Percentiles rank a stretch among this genome's conserved stretches.
These are phyloP conservation scores for Candida boidinii DNA, from an alignment of 805 yeast genomes.

Conservation along the genomic window DNA sequence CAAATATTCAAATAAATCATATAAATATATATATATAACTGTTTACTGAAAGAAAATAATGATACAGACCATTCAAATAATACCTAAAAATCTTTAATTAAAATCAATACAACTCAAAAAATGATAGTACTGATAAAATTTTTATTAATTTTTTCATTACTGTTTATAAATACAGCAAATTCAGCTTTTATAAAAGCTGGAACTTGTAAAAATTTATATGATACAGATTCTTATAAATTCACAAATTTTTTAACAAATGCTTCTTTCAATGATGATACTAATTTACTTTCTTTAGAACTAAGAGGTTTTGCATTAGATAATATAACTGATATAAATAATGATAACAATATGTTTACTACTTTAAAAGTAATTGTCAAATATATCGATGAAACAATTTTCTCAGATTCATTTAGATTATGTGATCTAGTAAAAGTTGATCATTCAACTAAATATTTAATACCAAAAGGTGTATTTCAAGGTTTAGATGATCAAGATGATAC, in stretches of 20 bases:
- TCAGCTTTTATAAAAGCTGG: not conserved
- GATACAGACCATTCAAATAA: too few species aligned
- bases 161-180: too few species aligned
- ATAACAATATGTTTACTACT: slow-evolving; percentile 40
- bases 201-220: not conserved
- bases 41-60: too few species aligned
- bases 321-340: slow-evolving; percentile 34
- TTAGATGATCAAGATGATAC: too few species aligned
- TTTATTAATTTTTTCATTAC: too few species aligned
- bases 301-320: slow-evolving; percentile 12
- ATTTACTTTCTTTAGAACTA: slow-evolving; percentile 2
- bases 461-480: slow-evolving; percentile 10
- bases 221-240: slow-evolving; percentile 2
- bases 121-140: too few species aligned
- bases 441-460: slow-evolving; percentile 7
- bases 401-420: slow-evolving; percentile 36
- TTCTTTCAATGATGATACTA: slow-evolving; percentile 8
- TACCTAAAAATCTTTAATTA: too few species aligned
- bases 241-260: slow-evolving; percentile 13
- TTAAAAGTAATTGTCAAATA: slow-evolving; percentile 36
- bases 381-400: slow-evolving; percentile 31
- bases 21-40: too few species aligned
- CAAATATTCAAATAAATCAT: too few species aligned
- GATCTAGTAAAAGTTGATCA: slow-evolving; percentile 17
- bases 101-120: too few species aligned